Evolutionary conservation across 2,329 filamentous ascomycete species (phyloP).

Genomic region (Macrophomina pseudophaseolina): DNA sequence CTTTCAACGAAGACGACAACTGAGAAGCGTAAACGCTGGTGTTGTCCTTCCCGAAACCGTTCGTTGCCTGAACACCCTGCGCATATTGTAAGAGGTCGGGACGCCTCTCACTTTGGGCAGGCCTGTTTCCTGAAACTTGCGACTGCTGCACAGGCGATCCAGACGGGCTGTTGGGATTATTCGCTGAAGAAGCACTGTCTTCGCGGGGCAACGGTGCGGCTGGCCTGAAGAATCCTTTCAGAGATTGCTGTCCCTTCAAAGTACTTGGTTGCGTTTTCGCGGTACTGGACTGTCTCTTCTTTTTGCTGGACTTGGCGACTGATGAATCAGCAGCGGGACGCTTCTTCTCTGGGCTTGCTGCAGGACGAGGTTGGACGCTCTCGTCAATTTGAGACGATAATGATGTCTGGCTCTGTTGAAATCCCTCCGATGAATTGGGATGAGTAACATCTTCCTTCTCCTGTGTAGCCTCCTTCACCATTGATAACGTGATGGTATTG

Average conservation of each 20-base stretch:
- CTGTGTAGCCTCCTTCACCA: no score
- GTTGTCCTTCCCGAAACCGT: no score
- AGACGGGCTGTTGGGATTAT: background rate
- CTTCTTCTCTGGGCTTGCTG: slow-evolving; percentile 32
- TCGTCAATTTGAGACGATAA: background rate
- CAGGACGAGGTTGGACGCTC: background rate
- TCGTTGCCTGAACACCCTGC: background rate
- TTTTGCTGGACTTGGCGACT: slow-evolving; percentile 29
- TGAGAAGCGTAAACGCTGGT: background rate
- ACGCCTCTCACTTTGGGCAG: background rate
- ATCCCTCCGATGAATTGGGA: background rate
- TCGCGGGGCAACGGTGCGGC: background rate
- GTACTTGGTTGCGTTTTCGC: background rate
- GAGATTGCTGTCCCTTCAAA: slow-evolving; percentile 23
- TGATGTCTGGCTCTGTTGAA: background rate
- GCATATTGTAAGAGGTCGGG: background rate
- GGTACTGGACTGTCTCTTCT: background rate
- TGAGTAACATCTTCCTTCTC: background rate
- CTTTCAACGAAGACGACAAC: background rate
- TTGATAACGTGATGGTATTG: background rate
- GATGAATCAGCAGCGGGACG: slow-evolving; percentile 34
- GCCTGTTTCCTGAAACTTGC: background rate
- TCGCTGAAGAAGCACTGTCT: background rate
- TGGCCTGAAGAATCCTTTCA: slow-evolving; percentile 27
- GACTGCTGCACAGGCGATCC: slow-evolving; percentile 40